These are phyloP conservation scores for Arthroderma sp. DNA, from an alignment of 2,329 filamentous ascomycete species.

Conservation along the genomic window DNA sequence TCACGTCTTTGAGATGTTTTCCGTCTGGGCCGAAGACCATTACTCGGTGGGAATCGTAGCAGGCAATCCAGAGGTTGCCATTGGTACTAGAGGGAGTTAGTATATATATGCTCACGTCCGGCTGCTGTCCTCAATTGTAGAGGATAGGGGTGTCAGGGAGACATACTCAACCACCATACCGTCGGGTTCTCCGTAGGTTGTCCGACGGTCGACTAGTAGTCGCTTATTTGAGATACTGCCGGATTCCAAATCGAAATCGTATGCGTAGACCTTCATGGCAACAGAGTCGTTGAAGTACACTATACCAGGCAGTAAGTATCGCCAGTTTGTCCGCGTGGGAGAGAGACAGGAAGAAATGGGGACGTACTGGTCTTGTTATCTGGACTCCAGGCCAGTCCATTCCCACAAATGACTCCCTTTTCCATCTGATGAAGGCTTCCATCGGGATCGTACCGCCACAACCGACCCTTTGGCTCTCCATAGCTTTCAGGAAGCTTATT, in stretches of 20 bases:
- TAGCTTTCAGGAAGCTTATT: conserved; percentile 20
- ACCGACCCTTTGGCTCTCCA: conserved; percentile 15
- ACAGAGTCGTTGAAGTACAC: conserved; percentile 77
- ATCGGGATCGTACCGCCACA: conserved; percentile 37
- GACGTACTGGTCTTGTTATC: conserved; percentile 46
- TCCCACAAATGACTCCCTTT: conserved; percentile 59
- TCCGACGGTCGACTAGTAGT: conserved; percentile 47
- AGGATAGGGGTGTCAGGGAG: neutral
- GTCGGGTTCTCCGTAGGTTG: conserved; percentile 22
- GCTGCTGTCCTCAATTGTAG: no score
- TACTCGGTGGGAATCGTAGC: conserved; percentile 22
- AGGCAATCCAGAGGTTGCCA: conserved; percentile 27
- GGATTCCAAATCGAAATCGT: conserved; percentile 54
- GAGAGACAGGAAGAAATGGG: neutral
- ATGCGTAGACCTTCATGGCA: conserved; percentile 55
- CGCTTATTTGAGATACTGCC: conserved; percentile 55
- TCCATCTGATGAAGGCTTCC: conserved; percentile 46
- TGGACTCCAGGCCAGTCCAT: conserved; percentile 69
- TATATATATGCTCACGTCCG: neutral
- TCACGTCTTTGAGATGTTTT: conserved; percentile 22
- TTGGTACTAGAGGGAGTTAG: conserved; percentile 14
- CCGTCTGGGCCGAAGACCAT: conserved; percentile 24
- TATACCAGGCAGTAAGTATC: conserved; percentile 9
- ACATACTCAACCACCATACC: conserved; percentile 28
- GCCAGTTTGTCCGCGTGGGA: no score